These are phyloP conservation scores for Climacium dendroides DNA, from an alignment of 225 moss, liverwort and hornwort genomes.

Conservation along the genomic window DNA sequence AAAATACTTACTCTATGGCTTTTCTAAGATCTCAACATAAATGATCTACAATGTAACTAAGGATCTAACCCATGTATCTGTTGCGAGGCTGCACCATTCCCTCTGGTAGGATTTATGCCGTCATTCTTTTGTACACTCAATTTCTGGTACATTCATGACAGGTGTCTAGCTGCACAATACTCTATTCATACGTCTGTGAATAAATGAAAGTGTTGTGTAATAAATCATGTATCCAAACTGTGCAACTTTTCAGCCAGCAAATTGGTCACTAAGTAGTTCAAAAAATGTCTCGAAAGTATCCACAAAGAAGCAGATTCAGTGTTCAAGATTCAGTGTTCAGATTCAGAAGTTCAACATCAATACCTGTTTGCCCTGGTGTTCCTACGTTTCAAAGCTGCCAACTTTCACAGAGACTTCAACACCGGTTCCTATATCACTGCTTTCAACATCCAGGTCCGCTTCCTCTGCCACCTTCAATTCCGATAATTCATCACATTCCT, in stretches of 20 bases:
- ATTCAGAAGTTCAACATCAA: background rate
- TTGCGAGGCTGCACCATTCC: background rate
- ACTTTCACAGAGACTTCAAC: background rate
- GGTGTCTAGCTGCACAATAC: background rate
- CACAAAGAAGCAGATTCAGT: background rate
- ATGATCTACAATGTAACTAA: background rate
- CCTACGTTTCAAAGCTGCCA: slow-evolving; percentile 1
- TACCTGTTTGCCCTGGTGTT: background rate
- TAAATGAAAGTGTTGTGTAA: background rate
- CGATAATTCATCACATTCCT: background rate
- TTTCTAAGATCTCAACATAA: background rate
- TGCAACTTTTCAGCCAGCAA: background rate
- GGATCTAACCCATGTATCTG: background rate
- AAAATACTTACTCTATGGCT: background rate
- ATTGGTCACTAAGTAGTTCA: background rate
- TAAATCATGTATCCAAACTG: background rate
- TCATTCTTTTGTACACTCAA: slow-evolving; percentile 8
- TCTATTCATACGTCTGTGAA: background rate
- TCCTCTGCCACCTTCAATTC: slow-evolving; percentile 10
- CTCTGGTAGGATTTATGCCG: background rate
- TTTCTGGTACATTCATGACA: background rate
- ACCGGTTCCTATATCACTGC: background rate
- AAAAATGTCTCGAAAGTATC: background rate
- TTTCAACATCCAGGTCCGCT: background rate
- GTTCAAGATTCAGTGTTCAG: background rate